Percentiles rank a stretch among this genome's conserved stretches.
phyloP scores from a whole-genome alignment of 2,329 filamentous ascomycete genomes.

The Dothideomycetes sp. region DNA sequence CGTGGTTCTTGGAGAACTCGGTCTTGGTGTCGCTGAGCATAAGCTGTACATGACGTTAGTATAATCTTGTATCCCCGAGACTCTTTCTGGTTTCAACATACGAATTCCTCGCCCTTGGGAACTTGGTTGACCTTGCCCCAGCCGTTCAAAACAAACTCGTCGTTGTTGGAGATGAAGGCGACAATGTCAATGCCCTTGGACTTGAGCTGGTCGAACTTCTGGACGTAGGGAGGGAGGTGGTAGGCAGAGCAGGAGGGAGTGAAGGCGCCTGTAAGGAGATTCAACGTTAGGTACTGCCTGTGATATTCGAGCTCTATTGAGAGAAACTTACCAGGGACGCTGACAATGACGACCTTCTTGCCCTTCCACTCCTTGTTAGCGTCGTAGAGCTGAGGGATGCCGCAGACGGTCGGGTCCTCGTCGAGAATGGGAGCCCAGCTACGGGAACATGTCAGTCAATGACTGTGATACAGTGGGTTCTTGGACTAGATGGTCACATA shows the following conservation, averaged over 20 bases:
- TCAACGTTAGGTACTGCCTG: constrained; percentile 11
- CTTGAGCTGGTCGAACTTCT: constrained; percentile 60
- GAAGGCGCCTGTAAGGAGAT: constrained; percentile 55
- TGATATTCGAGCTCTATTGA: neutral
- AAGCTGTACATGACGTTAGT: constrained; percentile 45
- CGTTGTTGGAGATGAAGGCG: constrained; percentile 75
- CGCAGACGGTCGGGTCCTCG: constrained; percentile 62
- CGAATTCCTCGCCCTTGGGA: constrained; percentile 57
- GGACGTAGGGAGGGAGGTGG: constrained; percentile 74
- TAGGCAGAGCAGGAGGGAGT: constrained; percentile 75
- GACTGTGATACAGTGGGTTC: constrained; percentile 9
- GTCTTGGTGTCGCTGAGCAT: constrained; percentile 67
- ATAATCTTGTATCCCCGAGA: too few relatives aligned
- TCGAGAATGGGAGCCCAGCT: constrained; percentile 75
- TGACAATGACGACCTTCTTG: constrained; percentile 64
- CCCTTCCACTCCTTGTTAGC: constrained; percentile 66
- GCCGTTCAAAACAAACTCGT: constrained; percentile 69
- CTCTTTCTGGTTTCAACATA: constrained; percentile 29
- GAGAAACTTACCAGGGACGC: constrained; percentile 52
- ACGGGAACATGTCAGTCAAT: constrained; percentile 1
- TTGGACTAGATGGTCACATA: constrained; percentile 31
- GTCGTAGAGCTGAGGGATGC: constrained; percentile 66
- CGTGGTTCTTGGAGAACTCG: constrained; percentile 58
- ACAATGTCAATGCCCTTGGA: constrained; percentile 75
- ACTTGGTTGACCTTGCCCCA: constrained; percentile 72